These are phyloP conservation scores for Penicillium riverlandense DNA, from an alignment of 495 filamentous ascomycete species.

Conservation along the genomic window DNA sequence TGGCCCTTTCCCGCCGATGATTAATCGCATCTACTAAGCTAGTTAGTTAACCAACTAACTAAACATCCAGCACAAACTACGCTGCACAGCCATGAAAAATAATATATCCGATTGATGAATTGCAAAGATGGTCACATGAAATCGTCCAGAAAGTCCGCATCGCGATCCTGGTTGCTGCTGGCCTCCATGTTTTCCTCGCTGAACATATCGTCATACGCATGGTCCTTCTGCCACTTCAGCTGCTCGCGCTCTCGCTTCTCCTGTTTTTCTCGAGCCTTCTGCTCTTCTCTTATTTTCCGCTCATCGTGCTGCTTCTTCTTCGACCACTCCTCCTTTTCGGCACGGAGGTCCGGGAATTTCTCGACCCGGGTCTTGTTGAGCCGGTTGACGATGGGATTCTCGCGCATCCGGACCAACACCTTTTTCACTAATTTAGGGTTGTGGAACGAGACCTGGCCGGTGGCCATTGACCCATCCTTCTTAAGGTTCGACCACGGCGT, in stretches of 20 bases:
- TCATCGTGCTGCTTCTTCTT: slow-evolving; percentile 63
- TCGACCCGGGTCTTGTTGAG: slow-evolving; percentile 93
- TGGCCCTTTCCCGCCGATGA: slow-evolving; percentile 16
- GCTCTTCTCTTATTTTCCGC: slow-evolving; percentile 55
- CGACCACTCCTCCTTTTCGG: slow-evolving; percentile 69
- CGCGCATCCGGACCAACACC: slow-evolving; percentile 65
- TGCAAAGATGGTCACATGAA: slow-evolving; percentile 39
- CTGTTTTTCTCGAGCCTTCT: slow-evolving; percentile 75
- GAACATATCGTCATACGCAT: slow-evolving; percentile 80
- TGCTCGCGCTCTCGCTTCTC: slow-evolving; percentile 73
- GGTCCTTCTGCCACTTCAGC: slow-evolving; percentile 88
- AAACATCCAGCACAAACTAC: too few relatives aligned
- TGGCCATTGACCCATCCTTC: slow-evolving; percentile 94
- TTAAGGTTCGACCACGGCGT: slow-evolving; percentile 96
- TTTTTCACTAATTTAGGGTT: slow-evolving; percentile 79
- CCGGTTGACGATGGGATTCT: slow-evolving; percentile 88
- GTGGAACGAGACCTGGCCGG: slow-evolving; percentile 91
- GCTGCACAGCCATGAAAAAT: too few relatives aligned
- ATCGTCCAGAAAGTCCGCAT: slow-evolving; percentile 43
- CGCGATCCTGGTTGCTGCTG: slow-evolving; percentile 45
- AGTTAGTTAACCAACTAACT: background rate
- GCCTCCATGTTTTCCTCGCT: slow-evolving; percentile 36
- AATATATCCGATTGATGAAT: too few relatives aligned
- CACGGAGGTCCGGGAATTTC: slow-evolving; percentile 70
- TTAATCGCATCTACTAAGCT: slow-evolving; percentile 10